Base-by-base conservation (phyloP, 1,139 yeast genomes). In the Pichia sp. region DNA sequence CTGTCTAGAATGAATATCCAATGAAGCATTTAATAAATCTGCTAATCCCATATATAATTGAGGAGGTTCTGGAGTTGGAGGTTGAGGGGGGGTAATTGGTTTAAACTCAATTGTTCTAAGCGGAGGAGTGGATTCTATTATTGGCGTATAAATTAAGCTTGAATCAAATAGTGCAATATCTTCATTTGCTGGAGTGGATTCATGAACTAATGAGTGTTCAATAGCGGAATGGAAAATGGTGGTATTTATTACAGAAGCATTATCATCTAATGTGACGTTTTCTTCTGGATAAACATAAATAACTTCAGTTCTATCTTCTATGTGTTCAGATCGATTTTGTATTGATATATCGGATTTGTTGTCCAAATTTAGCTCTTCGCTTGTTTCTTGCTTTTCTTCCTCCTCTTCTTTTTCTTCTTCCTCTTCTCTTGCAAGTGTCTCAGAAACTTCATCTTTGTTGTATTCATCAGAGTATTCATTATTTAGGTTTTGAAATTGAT, bases 51-150 rank as follows among this genome's bases (percentile, higher is more conserved):
- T 45, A 28, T 45, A 42, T 16, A 56, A 43, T 21, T 46, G 49
- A 2, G 60, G 54, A 9, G 58, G 54, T 35, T 55, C 54, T 0
- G 58, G 57, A 2, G 55, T 50, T 5, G 50, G 48, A 2, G 46
- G 49, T 22, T 38, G 43, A 5, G 45, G 43, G 5, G 50, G 47
- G 3, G 45, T 33, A 19, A 42, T 19, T 5, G 51, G 42, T 25
- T 47, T 48, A 6, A 50, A 49, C n/a, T 37, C 34, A 11, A 33
- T 21, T 1, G 21, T 7, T 14, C 23, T 31, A 7, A 9, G 3
- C 4, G 35, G 30, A 7, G 34, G 37, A n/a, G 33, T 16, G 2
- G 34, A 22, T 13, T 28, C 7, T 13, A 19, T 19, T 29, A 19
- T 29, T 29, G 3, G 32, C 23, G 7, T 13, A 11, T 6, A 13